Evolutionary conservation across 768 basidiomycete genomes (phyloP).

Genomic region (Multifurca ochricompacta): DNA sequence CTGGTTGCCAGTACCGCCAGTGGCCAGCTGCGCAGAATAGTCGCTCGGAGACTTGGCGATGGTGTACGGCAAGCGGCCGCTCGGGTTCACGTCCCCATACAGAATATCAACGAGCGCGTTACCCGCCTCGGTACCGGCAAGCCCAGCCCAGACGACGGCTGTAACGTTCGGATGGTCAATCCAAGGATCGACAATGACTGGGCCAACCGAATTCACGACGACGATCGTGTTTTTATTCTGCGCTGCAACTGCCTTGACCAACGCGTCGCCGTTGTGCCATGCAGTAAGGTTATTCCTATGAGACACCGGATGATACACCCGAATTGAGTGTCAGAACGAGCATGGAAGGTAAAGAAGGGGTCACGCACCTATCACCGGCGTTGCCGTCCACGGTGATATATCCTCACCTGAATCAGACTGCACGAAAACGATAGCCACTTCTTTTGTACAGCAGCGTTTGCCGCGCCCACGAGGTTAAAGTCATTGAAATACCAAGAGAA

Average conservation of each 20-base stretch:
- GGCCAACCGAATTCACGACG: constrained; percentile 71
- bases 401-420: constrained; percentile 28
- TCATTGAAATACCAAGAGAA: constrained; percentile 66
- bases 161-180: constrained; percentile 67
- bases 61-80: constrained; percentile 62
- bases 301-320: too few species aligned
- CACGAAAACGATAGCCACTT: constrained; percentile 47
- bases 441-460: constrained; percentile 36
- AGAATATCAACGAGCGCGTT: constrained; percentile 71
- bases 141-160: constrained; percentile 44
- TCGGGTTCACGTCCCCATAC: constrained; percentile 69
- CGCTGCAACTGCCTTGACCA: constrained; percentile 52
- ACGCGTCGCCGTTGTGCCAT: constrained; percentile 30
- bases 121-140: constrained; percentile 56
- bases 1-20: constrained; percentile 24
- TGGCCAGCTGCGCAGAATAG: constrained; percentile 38
- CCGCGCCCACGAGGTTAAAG: constrained; percentile 47
- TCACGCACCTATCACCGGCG: constrained; percentile 43
- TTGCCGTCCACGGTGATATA: constrained; percentile 57
- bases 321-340: neutral
- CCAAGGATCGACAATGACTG: constrained; percentile 63
- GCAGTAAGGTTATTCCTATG: constrained; percentile 32
- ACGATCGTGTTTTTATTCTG: constrained; percentile 74
- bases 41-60: constrained; percentile 54
- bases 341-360: constrained; percentile 21